Conservation (phyloP, 2,329 filamentous ascomycete genomes). For the Penicillium sp. region DNA sequence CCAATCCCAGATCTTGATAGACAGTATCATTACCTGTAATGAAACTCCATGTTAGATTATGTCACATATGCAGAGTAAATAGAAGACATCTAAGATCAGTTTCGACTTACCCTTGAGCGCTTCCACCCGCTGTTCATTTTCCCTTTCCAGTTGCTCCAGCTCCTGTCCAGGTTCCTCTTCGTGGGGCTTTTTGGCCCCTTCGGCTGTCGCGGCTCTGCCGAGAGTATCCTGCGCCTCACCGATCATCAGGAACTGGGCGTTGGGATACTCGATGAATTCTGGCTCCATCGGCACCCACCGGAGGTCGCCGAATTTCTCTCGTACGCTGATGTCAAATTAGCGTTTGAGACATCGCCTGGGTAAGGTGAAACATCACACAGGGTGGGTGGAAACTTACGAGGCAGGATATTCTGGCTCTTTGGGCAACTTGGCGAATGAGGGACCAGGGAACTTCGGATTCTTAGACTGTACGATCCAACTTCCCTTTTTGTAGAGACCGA, state of each 20-base stretch:
- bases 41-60: background rate
- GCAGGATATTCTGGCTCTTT: slow-evolving; percentile 71
- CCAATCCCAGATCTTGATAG: slow-evolving; percentile 62
- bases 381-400: slow-evolving; percentile 54
- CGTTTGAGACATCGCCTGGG: background rate
- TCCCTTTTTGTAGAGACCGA: slow-evolving; percentile 72
- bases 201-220: slow-evolving; percentile 40
- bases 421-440: slow-evolving; percentile 65
- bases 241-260: slow-evolving; percentile 78
- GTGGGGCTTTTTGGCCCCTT: slow-evolving; percentile 53
- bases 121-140: slow-evolving; percentile 71
- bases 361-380: background rate
- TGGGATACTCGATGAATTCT: slow-evolving; percentile 73
- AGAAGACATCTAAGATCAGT: background rate
- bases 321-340: slow-evolving; percentile 53
- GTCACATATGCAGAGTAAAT: background rate
- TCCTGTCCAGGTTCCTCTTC: slow-evolving; percentile 71
- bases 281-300: slow-evolving; percentile 77
- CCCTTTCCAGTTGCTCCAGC: slow-evolving; percentile 73
- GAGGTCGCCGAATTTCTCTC: slow-evolving; percentile 71
- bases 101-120: slow-evolving; percentile 55
- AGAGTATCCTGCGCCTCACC: slow-evolving; percentile 56
- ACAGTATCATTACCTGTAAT: slow-evolving; percentile 60
- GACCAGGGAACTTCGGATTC: slow-evolving; percentile 73
- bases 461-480: slow-evolving; percentile 80